phyloP scores from a whole-genome alignment of 805 yeast genomes.

The Ogataea glucozyma region DNA sequence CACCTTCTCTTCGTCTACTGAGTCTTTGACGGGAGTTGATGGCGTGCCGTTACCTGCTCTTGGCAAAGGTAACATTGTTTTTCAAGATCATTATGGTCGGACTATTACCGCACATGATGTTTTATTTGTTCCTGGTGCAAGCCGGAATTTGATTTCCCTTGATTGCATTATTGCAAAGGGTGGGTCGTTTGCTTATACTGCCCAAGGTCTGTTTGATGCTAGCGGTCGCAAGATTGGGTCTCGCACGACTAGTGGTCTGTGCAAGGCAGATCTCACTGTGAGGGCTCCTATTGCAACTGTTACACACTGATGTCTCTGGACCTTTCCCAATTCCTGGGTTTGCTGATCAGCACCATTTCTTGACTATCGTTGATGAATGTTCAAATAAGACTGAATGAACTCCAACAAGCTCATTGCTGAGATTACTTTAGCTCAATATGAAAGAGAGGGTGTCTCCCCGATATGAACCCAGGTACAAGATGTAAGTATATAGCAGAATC shows the following conservation, averaged over 20 bases:
- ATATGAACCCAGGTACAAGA: too few species aligned
- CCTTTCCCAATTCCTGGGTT: conserved; percentile 14
- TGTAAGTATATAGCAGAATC: too few species aligned
- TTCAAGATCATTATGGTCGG: neutral
- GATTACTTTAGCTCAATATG: too few species aligned
- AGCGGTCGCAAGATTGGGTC: neutral
- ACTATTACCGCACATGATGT: neutral
- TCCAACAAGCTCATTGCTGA: too few species aligned
- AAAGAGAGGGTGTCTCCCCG: too few species aligned
- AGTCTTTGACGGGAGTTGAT: neutral
- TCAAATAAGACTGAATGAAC: too few species aligned
- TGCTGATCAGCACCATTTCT: conserved; percentile 6
- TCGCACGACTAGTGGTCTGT: neutral
- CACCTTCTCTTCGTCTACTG: neutral
- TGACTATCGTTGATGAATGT: conserved; percentile 15
- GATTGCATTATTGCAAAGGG: neutral
- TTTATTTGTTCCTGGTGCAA: neutral
- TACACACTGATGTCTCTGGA: conserved; percentile 7
- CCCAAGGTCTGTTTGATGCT: neutral
- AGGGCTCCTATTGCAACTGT: neutral
- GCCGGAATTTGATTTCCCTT: conserved; percentile 1
- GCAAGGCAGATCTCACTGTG: neutral
- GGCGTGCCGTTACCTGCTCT: neutral
- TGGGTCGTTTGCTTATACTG: conserved; percentile 1
- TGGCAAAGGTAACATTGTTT: neutral